Conservation (phyloP, 495 filamentous ascomycete genomes). For the Hyphodiscus hymeniophilus region DNA sequence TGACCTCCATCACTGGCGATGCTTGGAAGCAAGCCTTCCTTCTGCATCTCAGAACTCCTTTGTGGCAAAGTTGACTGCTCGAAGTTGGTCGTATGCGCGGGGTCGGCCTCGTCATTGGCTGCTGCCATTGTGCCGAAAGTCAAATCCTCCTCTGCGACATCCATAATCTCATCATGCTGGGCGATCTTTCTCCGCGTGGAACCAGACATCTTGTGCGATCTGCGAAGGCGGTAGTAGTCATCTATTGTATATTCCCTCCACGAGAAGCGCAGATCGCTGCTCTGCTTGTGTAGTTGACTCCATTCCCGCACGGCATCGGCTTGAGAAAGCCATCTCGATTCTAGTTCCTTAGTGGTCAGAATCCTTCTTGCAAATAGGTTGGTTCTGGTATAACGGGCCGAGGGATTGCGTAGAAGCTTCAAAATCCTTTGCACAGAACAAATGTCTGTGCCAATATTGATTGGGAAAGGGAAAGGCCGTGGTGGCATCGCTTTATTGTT, state of each 20-base stretch:
- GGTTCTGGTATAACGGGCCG: neutral
- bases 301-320: neutral
- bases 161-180: too few species aligned
- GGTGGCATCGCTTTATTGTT: slow-evolving; percentile 9
- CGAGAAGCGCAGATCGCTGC: neutral
- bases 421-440: slow-evolving; percentile 39
- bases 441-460: slow-evolving; percentile 51
- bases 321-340: neutral
- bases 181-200: neutral
- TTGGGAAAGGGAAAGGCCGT: slow-evolving; percentile 34
- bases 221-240: neutral
- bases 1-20: too few species aligned
- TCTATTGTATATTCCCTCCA: too few species aligned
- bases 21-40: too few species aligned
- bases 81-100: too few species aligned
- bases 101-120: too few species aligned
- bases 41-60: too few species aligned
- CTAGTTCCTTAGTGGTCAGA: slow-evolving; percentile 4
- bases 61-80: too few species aligned
- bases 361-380: slow-evolving; percentile 1
- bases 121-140: too few species aligned
- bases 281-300: neutral
- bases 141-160: too few species aligned
- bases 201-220: neutral
- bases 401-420: slow-evolving; percentile 20